Conservation (phyloP, 108 stramenopile genomes). For the Pseudonitzschia pungens region DNA sequence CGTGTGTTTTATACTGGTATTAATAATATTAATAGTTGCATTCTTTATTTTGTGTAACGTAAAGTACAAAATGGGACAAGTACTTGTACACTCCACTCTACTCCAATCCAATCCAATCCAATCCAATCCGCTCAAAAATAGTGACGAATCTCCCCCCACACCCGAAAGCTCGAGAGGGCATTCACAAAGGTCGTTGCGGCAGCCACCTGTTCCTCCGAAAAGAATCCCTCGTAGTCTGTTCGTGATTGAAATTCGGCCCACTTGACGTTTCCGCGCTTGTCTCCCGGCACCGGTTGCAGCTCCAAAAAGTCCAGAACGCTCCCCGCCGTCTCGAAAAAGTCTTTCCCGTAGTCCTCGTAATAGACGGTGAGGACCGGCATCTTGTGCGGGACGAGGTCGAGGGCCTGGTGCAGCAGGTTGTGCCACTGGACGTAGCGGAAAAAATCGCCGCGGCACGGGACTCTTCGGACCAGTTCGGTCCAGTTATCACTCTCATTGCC, state of each 20-base stretch:
- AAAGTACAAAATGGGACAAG: too few species aligned
- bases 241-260: conserved; percentile 21
- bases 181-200: conserved; percentile 7
- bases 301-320: conserved; percentile 65
- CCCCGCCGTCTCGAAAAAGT: conserved; percentile 34
- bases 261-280: conserved; percentile 9
- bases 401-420: conserved; percentile 59
- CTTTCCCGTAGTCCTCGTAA: conserved; percentile 72
- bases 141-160: conserved; percentile 36
- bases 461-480: conserved; percentile 34
- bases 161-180: conserved; percentile 13
- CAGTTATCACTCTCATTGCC: background rate
- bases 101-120: too few species aligned
- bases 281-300: conserved; percentile 20
- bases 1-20: too few species aligned
- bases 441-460: conserved; percentile 78
- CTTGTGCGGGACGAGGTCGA: conserved; percentile 18
- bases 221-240: conserved; percentile 23
- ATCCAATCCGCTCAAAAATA: too few species aligned
- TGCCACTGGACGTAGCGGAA: conserved; percentile 84
- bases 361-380: conserved; percentile 62
- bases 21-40: too few species aligned
- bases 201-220: conserved; percentile 7
- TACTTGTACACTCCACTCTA: too few species aligned
- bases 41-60: too few species aligned